phyloP scores from a whole-genome alignment of 2,329 filamentous ascomycete species.

The Neofusicoccum umdonicola region DNA sequence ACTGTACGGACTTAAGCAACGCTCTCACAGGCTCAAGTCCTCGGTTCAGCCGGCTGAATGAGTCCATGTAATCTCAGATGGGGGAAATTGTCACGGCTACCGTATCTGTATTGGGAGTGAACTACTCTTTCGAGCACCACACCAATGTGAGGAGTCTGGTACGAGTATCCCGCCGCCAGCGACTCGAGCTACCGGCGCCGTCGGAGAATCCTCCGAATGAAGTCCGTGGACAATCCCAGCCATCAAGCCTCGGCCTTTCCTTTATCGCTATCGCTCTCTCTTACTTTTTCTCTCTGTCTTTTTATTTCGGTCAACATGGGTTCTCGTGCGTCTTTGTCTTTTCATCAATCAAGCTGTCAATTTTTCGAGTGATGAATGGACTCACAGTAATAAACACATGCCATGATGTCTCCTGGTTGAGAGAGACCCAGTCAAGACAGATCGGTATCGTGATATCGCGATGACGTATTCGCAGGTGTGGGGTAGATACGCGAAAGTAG shows the following conservation, averaged over 20 bases:
- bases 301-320: not conserved
- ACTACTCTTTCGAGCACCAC: not conserved
- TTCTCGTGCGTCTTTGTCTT: too few relatives aligned
- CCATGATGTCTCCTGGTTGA: too few relatives aligned
- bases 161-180: not conserved
- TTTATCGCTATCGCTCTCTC: not conserved
- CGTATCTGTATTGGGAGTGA: not conserved
- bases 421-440: too few relatives aligned
- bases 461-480: slow-evolving; percentile 3
- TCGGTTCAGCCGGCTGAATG: not conserved
- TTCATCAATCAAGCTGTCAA: too few relatives aligned
- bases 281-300: not conserved
- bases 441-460: not conserved
- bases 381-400: too few relatives aligned
- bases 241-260: too few relatives aligned
- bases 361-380: too few relatives aligned
- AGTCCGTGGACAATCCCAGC: not conserved
- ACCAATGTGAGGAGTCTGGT: not conserved
- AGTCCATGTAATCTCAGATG: not conserved
- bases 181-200: too few relatives aligned
- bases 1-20: not conserved
- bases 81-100: not conserved
- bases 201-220: not conserved
- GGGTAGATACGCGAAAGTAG: not conserved
- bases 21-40: not conserved